Evolutionary conservation across 768 basidiomycete species (phyloP).

Genomic region (Boletales sp.): DNA sequence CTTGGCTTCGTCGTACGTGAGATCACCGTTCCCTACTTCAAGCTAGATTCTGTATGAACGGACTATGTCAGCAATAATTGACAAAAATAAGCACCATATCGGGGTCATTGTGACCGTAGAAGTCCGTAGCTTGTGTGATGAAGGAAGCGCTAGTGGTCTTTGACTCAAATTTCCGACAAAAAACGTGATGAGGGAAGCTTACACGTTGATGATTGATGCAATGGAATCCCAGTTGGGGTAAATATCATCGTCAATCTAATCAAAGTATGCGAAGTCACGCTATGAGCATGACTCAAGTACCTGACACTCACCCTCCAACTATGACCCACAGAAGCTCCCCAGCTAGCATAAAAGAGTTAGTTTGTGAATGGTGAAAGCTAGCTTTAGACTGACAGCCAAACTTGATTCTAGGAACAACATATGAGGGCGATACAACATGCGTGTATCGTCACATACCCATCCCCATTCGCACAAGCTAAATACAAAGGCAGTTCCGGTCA

Average conservation of each 20-base stretch:
- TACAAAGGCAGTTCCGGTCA: constrained; percentile 49
- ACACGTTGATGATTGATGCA: constrained; percentile 54
- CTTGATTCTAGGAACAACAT: constrained; percentile 42
- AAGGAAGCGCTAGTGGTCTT: constrained; percentile 51
- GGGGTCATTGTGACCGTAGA: constrained; percentile 62
- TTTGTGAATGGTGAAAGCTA: constrained; percentile 14
- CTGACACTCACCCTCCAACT: constrained; percentile 39
- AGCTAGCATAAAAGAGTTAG: constrained; percentile 25
- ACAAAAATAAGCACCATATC: constrained; percentile 47
- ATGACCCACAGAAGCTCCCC: constrained; percentile 33
- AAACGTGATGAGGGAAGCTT: constrained; percentile 4
- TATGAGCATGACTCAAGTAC: not conserved
- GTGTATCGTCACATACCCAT: constrained; percentile 37
- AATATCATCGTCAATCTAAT: constrained; percentile 19
- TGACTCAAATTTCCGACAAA: not conserved
- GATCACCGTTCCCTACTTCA: constrained; percentile 59
- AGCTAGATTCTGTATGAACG: constrained; percentile 33
- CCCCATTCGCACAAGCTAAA: constrained; percentile 71
- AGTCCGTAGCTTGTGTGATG: constrained; percentile 56
- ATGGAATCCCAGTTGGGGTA: constrained; percentile 49
- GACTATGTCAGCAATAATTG: not conserved
- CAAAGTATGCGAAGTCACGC: not conserved
- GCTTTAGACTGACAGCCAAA: constrained; percentile 53
- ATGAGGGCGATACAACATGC: not conserved
- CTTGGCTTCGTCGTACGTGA: constrained; percentile 62